phyloP scores from a whole-genome alignment of 2,329 filamentous ascomycete species.

The Proliferodiscus dingleyae region DNA sequence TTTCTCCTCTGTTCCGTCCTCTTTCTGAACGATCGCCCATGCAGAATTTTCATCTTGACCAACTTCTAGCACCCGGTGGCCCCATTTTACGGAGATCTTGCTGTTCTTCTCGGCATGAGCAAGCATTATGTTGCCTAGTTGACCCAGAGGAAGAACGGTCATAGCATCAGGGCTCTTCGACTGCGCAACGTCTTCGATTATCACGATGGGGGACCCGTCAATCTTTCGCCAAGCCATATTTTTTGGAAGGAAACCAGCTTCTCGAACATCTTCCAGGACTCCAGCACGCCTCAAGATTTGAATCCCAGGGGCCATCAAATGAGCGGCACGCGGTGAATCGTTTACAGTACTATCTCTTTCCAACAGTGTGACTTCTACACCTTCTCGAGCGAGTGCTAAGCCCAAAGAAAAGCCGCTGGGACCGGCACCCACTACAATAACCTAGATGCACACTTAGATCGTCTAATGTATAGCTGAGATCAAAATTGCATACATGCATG shows the following conservation, averaged over 20 bases:
- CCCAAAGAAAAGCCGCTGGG: slow-evolving; percentile 45
- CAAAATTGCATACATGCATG: no score
- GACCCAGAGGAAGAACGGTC: slow-evolving; percentile 40
- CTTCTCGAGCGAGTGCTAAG: slow-evolving; percentile 45
- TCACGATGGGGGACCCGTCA: slow-evolving; percentile 32
- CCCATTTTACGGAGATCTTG: slow-evolving; percentile 38
- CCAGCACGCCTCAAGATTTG: slow-evolving; percentile 54
- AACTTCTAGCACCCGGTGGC: slow-evolving; percentile 42
- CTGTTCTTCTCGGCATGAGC: slow-evolving; percentile 33
- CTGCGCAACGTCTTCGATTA: slow-evolving; percentile 26
- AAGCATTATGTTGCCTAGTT: slow-evolving; percentile 39
- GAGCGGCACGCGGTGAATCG: slow-evolving; percentile 56
- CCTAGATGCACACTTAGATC: no score
- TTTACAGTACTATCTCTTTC: slow-evolving; percentile 52
- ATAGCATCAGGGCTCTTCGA: slow-evolving; percentile 34
- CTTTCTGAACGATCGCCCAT: background rate
- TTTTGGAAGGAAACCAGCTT: slow-evolving; percentile 37
- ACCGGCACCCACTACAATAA: slow-evolving; percentile 48
- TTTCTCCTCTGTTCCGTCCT: slow-evolving; percentile 31
- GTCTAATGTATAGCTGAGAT: no score
- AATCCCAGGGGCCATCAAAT: slow-evolving; percentile 55
- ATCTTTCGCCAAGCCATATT: slow-evolving; percentile 43
- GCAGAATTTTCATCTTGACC: slow-evolving; percentile 31
- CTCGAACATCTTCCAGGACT: slow-evolving; percentile 46
- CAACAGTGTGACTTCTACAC: slow-evolving; percentile 49